phyloP scores from a whole-genome alignment of 768 basidiomycete genomes.

The Amanita fuliginea region DNA sequence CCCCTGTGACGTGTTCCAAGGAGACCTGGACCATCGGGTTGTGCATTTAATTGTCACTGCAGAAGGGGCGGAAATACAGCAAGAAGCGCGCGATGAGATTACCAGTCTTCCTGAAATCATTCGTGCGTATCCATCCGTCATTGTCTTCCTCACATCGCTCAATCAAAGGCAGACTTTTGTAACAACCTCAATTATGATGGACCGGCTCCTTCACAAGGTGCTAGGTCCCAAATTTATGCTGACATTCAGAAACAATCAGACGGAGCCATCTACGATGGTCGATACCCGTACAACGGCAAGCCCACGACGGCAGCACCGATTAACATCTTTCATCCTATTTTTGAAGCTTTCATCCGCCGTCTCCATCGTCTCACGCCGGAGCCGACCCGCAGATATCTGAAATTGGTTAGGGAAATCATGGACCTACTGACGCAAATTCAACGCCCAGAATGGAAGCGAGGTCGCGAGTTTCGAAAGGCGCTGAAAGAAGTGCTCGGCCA shows the following conservation, averaged over 20 bases:
- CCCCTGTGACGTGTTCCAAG: background rate
- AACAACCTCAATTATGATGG: background rate
- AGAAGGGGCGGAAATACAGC: background rate
- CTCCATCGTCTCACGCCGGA: slow-evolving; percentile 12
- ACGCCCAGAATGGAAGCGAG: slow-evolving; percentile 10
- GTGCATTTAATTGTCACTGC: background rate
- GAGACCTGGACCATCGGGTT: background rate
- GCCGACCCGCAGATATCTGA: slow-evolving; percentile 5
- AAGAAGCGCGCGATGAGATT: background rate
- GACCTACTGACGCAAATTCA: slow-evolving; percentile 7
- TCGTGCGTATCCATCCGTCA: slow-evolving; percentile 11
- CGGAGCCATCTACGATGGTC: slow-evolving; percentile 11
- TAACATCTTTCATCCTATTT: slow-evolving; percentile 17
- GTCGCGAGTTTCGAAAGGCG: background rate
- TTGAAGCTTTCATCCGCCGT: slow-evolving; percentile 14
- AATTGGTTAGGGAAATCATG: background rate
- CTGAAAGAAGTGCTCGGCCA: background rate
- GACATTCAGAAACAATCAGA: slow-evolving; percentile 1
- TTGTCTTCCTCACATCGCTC: background rate
- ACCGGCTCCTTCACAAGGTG: background rate
- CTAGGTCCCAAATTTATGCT: background rate
- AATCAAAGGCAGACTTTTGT: slow-evolving; percentile 38
- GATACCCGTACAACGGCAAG: slow-evolving; percentile 5
- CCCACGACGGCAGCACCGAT: slow-evolving; percentile 12
- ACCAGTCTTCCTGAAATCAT: slow-evolving; percentile 12